These are phyloP conservation scores for Kazachstania sp. DNA, from an alignment of 1,139 yeast species.

Conservation along the genomic window DNA sequence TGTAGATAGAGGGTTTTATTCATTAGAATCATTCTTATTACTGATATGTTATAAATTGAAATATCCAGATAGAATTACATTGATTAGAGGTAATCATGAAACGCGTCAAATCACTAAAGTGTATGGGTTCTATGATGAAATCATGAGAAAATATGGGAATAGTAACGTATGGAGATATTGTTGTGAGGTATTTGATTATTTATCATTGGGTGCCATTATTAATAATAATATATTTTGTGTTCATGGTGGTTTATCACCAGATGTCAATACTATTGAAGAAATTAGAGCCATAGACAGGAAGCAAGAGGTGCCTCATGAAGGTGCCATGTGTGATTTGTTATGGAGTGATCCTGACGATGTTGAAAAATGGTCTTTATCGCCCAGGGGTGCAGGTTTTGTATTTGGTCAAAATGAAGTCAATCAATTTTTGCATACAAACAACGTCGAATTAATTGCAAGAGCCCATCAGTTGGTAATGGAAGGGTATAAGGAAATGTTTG, in stretches of 20 bases:
- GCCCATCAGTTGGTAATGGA: conserved; percentile 99
- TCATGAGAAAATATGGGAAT: conserved; percentile 88
- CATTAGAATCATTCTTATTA: conserved; percentile 77
- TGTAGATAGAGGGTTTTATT: conserved; percentile 95
- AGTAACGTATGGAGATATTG: conserved; percentile 88
- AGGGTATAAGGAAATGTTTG: conserved; percentile 84
- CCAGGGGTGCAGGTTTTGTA: conserved; percentile 97
- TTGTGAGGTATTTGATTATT: conserved; percentile 79
- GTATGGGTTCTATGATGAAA: conserved; percentile 96
- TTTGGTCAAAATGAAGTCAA: conserved; percentile 84
- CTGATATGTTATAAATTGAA: conserved; percentile 79
- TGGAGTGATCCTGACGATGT: conserved; percentile 99
- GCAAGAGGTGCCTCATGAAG: conserved; percentile 98
- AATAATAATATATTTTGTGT: conserved; percentile 71
- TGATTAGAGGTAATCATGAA: conserved; percentile 95
- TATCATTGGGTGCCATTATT: conserved; percentile 89
- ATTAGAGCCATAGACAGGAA: conserved; percentile 77
- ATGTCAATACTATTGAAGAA: conserved; percentile 81
- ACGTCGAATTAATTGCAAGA: conserved; percentile 80
- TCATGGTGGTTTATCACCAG: conserved; percentile 95
- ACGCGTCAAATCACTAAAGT: conserved; percentile 96
- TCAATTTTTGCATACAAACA: conserved; percentile 71
- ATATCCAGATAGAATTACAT: conserved; percentile 87
- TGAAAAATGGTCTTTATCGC: conserved; percentile 94
- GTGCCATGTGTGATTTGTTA: conserved; percentile 94